These are phyloP conservation scores for Curvularia eragrostidis DNA, from an alignment of 2,329 filamentous ascomycete species.

Conservation along the genomic window DNA sequence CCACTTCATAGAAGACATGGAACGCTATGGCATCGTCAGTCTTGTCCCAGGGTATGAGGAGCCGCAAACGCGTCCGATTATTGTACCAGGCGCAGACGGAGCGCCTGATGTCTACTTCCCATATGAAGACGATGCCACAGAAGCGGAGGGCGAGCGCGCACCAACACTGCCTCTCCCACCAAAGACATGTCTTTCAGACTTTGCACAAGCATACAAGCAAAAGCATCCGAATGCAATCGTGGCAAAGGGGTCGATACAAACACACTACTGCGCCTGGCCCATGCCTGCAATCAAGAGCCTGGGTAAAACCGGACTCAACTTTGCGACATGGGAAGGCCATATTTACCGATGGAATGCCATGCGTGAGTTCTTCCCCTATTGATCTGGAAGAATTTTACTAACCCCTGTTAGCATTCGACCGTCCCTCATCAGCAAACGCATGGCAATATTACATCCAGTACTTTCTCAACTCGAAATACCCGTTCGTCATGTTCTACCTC, in stretches of 20 bases:
- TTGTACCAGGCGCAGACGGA: conserved; percentile 33
- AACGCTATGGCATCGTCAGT: conserved; percentile 33
- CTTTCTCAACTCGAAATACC: conserved; percentile 38
- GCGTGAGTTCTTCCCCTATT: conserved; percentile 24
- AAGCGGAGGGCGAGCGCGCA: conserved; percentile 16
- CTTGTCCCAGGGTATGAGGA: conserved; percentile 25
- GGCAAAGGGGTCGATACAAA: conserved; percentile 20
- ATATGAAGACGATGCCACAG: conserved; percentile 24
- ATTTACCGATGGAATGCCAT: conserved; percentile 42
- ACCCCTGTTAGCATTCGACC: conserved; percentile 33
- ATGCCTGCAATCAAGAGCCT: conserved; percentile 37
- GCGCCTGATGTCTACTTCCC: conserved; percentile 38
- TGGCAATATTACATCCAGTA: conserved; percentile 43
- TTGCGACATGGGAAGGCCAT: conserved; percentile 39
- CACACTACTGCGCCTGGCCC: conserved; percentile 43
- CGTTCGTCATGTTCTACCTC: conserved; percentile 38
- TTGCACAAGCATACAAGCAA: conserved; percentile 26
- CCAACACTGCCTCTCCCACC: conserved; percentile 27
- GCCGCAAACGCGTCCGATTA: conserved; percentile 33
- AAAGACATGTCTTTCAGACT: conserved; percentile 26
- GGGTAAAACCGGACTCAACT: conserved; percentile 29
- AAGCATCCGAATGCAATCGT: conserved; percentile 31
- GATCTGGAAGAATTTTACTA: too few species aligned
- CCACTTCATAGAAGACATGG: conserved; percentile 36
- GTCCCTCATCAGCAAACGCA: conserved; percentile 35